phyloP scores from a whole-genome alignment of 1,139 yeast species.

The Scheffersomyces titani region DNA sequence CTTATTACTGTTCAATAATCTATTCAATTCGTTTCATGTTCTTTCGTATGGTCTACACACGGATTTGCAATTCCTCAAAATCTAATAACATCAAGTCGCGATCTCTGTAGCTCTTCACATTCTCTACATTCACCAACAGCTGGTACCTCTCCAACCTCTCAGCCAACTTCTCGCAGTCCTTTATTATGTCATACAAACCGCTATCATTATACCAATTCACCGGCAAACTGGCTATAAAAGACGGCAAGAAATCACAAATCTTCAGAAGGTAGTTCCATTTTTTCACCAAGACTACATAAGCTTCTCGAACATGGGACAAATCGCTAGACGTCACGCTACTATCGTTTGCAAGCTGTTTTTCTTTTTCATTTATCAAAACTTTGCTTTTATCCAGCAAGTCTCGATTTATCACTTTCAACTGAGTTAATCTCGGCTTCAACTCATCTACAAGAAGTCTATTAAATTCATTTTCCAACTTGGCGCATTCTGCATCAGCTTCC shows the following conservation, averaged over 20 bases:
- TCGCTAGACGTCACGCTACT: slow-evolving; percentile 10
- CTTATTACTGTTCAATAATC: too few species aligned
- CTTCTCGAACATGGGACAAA: slow-evolving; percentile 4
- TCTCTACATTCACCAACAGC: slow-evolving; percentile 16
- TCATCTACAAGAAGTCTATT: slow-evolving; percentile 7
- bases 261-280: slow-evolving; percentile 27
- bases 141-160: slow-evolving; percentile 23
- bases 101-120: slow-evolving; percentile 2
- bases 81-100: slow-evolving; percentile 9
- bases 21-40: not conserved
- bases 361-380: slow-evolving; percentile 1
- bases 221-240: slow-evolving; percentile 33
- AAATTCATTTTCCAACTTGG: slow-evolving; percentile 13
- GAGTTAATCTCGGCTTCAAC: slow-evolving; percentile 7
- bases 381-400: slow-evolving; percentile 5
- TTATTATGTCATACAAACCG: slow-evolving; percentile 24
- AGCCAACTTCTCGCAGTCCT: slow-evolving; percentile 26
- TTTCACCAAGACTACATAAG: slow-evolving; percentile 15
- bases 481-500: slow-evolving; percentile 7
- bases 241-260: slow-evolving; percentile 32
- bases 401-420: slow-evolving; percentile 10
- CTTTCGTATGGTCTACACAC: not conserved
- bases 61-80: slow-evolving; percentile 6
- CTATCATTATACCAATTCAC: slow-evolving; percentile 38
- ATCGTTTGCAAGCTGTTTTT: slow-evolving; percentile 10